These are phyloP conservation scores for Peronospora belbahrii DNA, from an alignment of 352 stramenopile genomes.

Conservation along the genomic window DNA sequence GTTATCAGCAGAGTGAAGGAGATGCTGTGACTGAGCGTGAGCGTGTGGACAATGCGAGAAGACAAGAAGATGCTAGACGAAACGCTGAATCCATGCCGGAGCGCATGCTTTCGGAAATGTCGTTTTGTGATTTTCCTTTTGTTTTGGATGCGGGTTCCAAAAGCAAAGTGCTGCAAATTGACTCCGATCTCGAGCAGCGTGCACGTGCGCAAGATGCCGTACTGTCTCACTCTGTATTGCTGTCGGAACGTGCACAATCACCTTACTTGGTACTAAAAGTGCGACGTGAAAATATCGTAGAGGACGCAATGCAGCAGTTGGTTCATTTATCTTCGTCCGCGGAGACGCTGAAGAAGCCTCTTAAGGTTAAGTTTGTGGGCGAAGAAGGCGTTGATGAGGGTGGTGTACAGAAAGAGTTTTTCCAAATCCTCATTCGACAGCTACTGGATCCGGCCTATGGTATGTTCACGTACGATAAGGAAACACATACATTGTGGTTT, in stretches of 20 bases:
- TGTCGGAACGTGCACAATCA: constrained; percentile 21
- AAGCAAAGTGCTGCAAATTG: constrained; percentile 63
- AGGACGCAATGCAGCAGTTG: constrained; percentile 66
- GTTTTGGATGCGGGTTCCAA: constrained; percentile 76
- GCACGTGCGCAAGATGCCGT: constrained; percentile 50
- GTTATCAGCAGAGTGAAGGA: constrained; percentile 10
- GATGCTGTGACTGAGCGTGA: constrained; percentile 11
- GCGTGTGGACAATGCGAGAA: constrained; percentile 12
- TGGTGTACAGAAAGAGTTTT: constrained; percentile 77
- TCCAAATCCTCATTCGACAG: constrained; percentile 72
- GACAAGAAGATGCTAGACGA: constrained; percentile 8
- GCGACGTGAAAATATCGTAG: constrained; percentile 63
- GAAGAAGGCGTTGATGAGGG: constrained; percentile 80
- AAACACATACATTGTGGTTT: constrained; percentile 68
- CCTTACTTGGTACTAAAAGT: constrained; percentile 65
- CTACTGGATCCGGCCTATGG: constrained; percentile 65
- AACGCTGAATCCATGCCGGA: constrained; percentile 24
- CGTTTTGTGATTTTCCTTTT: constrained; percentile 77
- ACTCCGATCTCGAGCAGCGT: constrained; percentile 68
- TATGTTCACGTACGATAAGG: constrained; percentile 77
- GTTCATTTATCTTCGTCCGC: constrained; percentile 42
- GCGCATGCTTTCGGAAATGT: constrained; percentile 68
- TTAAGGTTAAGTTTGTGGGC: constrained; percentile 80
- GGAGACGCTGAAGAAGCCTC: constrained; percentile 65
- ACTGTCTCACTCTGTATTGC: constrained; percentile 27